Evolutionary conservation across 805 yeast genomes (phyloP).

Genomic region (Nakazawaea wyomingensis): DNA sequence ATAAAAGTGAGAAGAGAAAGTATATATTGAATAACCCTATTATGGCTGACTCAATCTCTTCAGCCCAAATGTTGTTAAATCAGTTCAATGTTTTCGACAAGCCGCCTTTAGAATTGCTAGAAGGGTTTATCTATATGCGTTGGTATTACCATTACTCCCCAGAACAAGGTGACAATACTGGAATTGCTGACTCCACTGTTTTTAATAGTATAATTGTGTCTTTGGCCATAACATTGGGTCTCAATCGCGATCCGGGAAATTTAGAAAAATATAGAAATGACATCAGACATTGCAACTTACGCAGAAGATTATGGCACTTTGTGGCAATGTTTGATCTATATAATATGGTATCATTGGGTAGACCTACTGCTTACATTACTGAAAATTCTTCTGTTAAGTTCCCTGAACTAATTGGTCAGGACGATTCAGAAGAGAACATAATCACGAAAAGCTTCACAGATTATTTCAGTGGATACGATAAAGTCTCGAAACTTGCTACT

Average conservation of each 20-base stretch:
- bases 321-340: constrained; percentile 6
- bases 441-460: constrained; percentile 1
- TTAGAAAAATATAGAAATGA: constrained; percentile 6
- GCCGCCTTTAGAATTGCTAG: constrained; percentile 47
- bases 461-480: background rate
- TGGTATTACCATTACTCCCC: constrained; percentile 46
- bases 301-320: constrained; percentile 10
- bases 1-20: constrained; percentile 23
- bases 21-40: constrained; percentile 45
- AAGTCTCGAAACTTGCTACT: background rate
- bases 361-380: constrained; percentile 2
- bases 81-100: constrained; percentile 47
- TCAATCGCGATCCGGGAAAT: constrained; percentile 56
- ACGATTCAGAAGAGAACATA: background rate
- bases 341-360: constrained; percentile 9
- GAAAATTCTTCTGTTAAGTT: constrained; percentile 1
- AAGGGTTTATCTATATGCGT: constrained; percentile 47
- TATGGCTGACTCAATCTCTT: constrained; percentile 36
- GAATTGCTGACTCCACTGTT: constrained; percentile 49
- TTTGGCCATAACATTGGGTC: constrained; percentile 62
- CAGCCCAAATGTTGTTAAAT: constrained; percentile 50
- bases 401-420: background rate
- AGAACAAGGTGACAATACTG: constrained; percentile 54
- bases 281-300: constrained; percentile 5
- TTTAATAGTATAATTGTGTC: constrained; percentile 53